Evolutionary conservation across 176 grass and related monocot genomes (phyloP), one percentile per base, ranked within the genome.

Genomic region (Avena atlantica): DNA sequence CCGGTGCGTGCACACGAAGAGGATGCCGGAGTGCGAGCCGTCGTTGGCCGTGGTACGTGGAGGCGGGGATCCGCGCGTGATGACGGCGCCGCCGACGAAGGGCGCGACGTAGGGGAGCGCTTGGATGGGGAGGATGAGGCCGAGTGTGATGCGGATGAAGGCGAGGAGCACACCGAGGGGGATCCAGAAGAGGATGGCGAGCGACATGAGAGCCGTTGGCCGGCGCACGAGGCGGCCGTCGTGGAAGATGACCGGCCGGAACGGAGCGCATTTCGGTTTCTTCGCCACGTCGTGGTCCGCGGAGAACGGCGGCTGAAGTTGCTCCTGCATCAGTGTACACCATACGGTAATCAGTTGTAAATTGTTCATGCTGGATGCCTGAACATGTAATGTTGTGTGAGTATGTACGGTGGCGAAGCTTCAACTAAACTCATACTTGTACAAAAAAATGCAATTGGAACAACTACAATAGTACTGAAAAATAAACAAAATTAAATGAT

Each of bases 1-100:
- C 13, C 96, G 90, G 87, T 98, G 96, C 60, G 92, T 98, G 92
- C 96, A 98, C 19, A 96, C 96, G 81, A 94, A 98, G 76, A 98
- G 89, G 47, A 96, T 90, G 19, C 96, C 92, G 4, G 80, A 58
- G 0, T 72, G 51, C 40, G 78, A 42, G 79, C 62, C 37, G 20
- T 12, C 81, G 2, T 13, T 25, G 50, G 11, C 7, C 12, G 36
- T 10, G 17, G 69, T 55, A 0, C 87, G 90, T 2, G 92, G 59
- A 48, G 92, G 89, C 3, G 82, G 31, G 21, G 36, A 77, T 12
- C 96, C 96, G 23, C 82, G 90, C 10, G 72, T 81, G 87, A 94
- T 80, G 42, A 96, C 63, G 12, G 90, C 90, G 78, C 93, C 92
- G 21, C 96, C 96, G 62, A 98, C 82, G 78, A 90, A 74, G 1